Evolutionary conservation across 441 rosid genomes (phyloP), one percentile per base, ranked within the genome.

Genomic region (Gossypium trilobum): DNA sequence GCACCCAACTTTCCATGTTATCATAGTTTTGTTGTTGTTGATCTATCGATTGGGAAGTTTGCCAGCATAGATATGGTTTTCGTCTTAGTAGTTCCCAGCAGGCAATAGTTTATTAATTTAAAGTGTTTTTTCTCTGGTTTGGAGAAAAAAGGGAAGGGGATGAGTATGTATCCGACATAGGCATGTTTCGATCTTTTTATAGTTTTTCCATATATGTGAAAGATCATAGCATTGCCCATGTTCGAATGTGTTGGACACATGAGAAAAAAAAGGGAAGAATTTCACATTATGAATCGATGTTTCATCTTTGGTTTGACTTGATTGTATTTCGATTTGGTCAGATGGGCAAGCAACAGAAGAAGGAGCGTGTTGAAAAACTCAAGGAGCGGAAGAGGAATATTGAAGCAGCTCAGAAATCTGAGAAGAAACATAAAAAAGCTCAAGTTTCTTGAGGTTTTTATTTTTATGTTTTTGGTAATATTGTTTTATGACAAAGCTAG

Each of bases 331-430:
- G 68, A 29, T 39, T 60, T 64, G 13, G 74, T 66, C 82, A 91
- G 97, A 87, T 57, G 6, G 80, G 82, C 1, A 72, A 83, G 69
- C 22, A 87, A 22, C 82, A 75, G 74, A 86, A 85, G 85, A 75
- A 70, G 23, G 87, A 79, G 33, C 51, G 73, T 2, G 79, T 87
- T 1, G 77, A 82, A n/a, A 80, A 74, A 64, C 90, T 93, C 72
- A 82, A 87, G 87, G 75, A 85, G 74, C 85, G 97, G 69, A 93
- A 91, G 87, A 86, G 77, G 62, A 84, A 74, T 27, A 73, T 83
- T 59, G 78, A 79, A 44, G 76, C 78, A 54, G 71, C 77, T 67
- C 77, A 78, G 79, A 78, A 73, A 69, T 42, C 82, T 33, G 80
- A 48, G 66, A 70, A 78, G 72, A 66, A 80, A 17, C 70, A 76